Percentiles rank a stretch among this genome's conserved stretches.
phyloP scores from a whole-genome alignment of 768 basidiomycete species.

The Pluteus cervinus region DNA sequence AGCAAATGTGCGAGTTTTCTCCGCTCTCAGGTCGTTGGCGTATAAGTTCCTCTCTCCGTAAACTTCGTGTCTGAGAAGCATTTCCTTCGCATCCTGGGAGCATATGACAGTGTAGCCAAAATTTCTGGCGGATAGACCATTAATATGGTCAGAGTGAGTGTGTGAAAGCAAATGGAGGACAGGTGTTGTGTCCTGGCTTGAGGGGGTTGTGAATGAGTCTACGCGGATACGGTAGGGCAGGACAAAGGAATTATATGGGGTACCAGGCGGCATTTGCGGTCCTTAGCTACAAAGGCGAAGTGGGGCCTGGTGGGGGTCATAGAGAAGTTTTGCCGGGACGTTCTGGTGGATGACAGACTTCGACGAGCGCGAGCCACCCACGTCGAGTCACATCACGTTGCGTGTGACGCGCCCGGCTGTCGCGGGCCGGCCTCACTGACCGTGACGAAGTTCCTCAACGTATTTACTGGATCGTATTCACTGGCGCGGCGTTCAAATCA shows the following conservation, averaged over 20 bases:
- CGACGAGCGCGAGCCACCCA: too few relatives aligned
- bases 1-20: conserved; percentile 52
- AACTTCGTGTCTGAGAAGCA: conserved; percentile 76
- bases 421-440: too few relatives aligned
- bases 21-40: conserved; percentile 42
- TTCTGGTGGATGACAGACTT: too few relatives aligned
- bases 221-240: conserved; percentile 81
- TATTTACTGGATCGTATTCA: too few relatives aligned
- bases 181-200: conserved; percentile 27
- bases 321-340: too few relatives aligned
- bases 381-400: too few relatives aligned
- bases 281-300: too few relatives aligned
- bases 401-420: too few relatives aligned
- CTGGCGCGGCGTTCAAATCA: too few relatives aligned
- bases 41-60: conserved; percentile 56
- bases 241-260: conserved; percentile 72
- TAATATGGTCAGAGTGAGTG: conserved; percentile 85
- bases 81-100: conserved; percentile 78
- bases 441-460: too few relatives aligned
- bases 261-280: conserved; percentile 74
- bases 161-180: conserved; percentile 79
- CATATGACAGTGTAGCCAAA: conserved; percentile 73
- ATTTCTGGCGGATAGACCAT: conserved; percentile 67
- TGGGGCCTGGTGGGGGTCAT: too few relatives aligned
- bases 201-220: conserved; percentile 63